These are phyloP conservation scores for Colletotrichum sp. DNA, from an alignment of 2,329 filamentous ascomycete species.

Conservation along the genomic window DNA sequence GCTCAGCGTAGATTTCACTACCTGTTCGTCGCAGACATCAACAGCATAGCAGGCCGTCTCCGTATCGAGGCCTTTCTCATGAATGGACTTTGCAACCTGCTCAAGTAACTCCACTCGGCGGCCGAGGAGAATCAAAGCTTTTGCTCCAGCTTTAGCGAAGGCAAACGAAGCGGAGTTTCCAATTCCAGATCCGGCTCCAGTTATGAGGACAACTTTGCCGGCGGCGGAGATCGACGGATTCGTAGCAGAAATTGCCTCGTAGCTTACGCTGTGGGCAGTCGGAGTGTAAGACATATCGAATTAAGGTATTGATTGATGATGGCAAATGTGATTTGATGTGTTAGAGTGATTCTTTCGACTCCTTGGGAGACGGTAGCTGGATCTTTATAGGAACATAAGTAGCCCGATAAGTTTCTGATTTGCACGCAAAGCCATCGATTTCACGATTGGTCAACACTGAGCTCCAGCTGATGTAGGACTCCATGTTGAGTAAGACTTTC, in stretches of 20 bases:
- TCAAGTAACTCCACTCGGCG: background rate
- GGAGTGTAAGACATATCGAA: background rate
- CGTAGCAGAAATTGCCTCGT: background rate
- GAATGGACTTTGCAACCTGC: background rate
- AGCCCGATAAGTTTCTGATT: background rate
- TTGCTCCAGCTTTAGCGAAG: background rate
- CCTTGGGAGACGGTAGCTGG: background rate
- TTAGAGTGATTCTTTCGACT: accelerated
- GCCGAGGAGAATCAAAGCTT: background rate
- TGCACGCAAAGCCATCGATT: background rate
- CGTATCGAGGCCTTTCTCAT: accelerated
- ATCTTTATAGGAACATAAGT: background rate
- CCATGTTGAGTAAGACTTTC: accelerated
- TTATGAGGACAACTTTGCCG: background rate
- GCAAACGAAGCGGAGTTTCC: background rate
- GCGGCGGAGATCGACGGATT: background rate
- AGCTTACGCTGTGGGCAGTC: background rate
- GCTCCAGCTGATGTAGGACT: accelerated
- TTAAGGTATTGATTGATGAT: background rate
- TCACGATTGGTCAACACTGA: background rate
- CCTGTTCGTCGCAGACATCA: background rate
- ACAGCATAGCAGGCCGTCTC: background rate
- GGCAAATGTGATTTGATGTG: background rate
- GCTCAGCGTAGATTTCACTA: background rate
- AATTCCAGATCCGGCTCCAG: background rate